These are phyloP conservation scores for Globisporangium cederbergense DNA, from an alignment of 352 stramenopile genomes.

Conservation along the genomic window DNA sequence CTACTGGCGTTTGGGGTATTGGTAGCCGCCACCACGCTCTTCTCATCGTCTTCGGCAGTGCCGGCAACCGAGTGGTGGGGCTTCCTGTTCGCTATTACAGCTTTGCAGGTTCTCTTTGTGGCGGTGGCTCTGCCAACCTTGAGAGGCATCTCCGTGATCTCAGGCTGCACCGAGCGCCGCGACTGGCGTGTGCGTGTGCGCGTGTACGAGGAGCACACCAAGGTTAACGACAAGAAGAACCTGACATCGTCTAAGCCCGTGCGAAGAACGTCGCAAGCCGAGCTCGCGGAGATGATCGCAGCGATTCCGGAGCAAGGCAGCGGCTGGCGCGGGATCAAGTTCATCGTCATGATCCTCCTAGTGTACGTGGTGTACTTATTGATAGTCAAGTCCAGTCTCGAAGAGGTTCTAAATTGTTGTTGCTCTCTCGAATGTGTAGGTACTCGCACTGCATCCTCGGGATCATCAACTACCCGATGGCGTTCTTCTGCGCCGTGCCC, in stretches of 20 bases:
- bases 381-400: not conserved
- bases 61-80: constrained; percentile 21
- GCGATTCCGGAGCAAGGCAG: constrained; percentile 26
- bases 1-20: constrained; percentile 23
- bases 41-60: not conserved
- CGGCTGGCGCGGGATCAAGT: constrained; percentile 59
- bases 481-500: constrained; percentile 57
- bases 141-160: constrained; percentile 28
- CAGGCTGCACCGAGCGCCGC: constrained; percentile 34
- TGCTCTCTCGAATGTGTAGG: constrained; percentile 21
- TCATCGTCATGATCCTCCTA: constrained; percentile 46
- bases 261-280: not conserved
- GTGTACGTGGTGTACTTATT: constrained; percentile 31
- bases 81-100: constrained; percentile 23
- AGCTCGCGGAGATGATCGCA: not conserved
- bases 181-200: constrained; percentile 37
- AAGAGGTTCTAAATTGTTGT: constrained; percentile 16
- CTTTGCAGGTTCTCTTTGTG: constrained; percentile 25
- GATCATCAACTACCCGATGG: constrained; percentile 83
- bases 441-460: constrained; percentile 69
- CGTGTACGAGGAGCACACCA: constrained; percentile 29
- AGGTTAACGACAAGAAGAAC: constrained; percentile 20
- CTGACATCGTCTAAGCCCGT: not conserved
- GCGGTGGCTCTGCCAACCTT: constrained; percentile 24
- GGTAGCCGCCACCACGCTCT: constrained; percentile 8